Percentiles rank a stretch among this genome's conserved stretches.
These are phyloP conservation scores for Fusarium transvaalense DNA, from an alignment of 2,329 filamentous ascomycete species.

Conservation along the genomic window DNA sequence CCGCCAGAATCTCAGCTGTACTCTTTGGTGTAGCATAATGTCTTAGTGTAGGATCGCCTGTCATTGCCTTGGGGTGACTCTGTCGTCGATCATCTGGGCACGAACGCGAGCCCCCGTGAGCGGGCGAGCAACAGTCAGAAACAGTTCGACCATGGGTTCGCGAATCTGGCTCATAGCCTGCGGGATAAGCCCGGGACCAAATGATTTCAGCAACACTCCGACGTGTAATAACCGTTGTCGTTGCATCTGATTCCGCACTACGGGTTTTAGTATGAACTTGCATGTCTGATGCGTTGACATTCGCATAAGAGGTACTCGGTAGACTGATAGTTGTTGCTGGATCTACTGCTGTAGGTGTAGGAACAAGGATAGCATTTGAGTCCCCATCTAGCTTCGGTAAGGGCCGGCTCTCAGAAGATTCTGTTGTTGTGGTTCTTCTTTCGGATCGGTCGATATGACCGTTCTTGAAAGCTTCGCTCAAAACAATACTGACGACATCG, in stretches of 20 bases:
- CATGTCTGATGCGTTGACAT: slow-evolving; percentile 38
- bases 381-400: slow-evolving; percentile 41
- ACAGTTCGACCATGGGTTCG: slow-evolving; percentile 26
- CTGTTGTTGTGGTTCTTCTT: slow-evolving; percentile 16
- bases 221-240: slow-evolving; percentile 49
- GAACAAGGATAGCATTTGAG: slow-evolving; percentile 45
- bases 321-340: slow-evolving; percentile 53
- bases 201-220: slow-evolving; percentile 50
- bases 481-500: slow-evolving; percentile 41
- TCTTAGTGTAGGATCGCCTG: slow-evolving; percentile 35
- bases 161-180: slow-evolving; percentile 3
- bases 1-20: slow-evolving; percentile 37
- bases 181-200: slow-evolving; percentile 43
- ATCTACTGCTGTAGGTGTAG: slow-evolving; percentile 44
- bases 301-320: slow-evolving; percentile 51
- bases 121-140: slow-evolving; percentile 42
- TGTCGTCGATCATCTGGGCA: slow-evolving; percentile 28
- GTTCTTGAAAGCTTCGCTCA: slow-evolving; percentile 33
- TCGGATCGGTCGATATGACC: not conserved
- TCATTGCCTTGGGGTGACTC: slow-evolving; percentile 20
- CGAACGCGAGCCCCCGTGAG: slow-evolving; percentile 18
- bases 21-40: slow-evolving; percentile 40
- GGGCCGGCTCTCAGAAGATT: slow-evolving; percentile 11
- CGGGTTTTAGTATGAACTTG: slow-evolving; percentile 41
- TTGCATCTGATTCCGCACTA: slow-evolving; percentile 35